Conservation (phyloP, 2,329 filamentous ascomycete genomes). For the Aspergillus awamori region DNA sequence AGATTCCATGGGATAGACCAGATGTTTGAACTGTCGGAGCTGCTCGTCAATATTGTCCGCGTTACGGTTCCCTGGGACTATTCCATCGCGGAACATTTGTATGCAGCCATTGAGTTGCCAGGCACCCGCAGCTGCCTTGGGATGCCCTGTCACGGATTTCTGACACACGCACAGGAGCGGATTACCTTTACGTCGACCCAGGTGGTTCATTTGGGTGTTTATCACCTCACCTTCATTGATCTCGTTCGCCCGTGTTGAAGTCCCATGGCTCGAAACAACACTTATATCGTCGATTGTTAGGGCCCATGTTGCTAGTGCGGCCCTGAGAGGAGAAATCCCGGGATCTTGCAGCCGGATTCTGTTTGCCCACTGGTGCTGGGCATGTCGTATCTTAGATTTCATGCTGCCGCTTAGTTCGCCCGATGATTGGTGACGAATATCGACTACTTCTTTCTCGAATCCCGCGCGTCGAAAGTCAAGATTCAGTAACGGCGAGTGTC, state of each 20-base stretch:
- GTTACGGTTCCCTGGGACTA: constrained; percentile 94
- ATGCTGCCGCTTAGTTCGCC: background rate
- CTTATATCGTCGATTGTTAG: constrained; percentile 91
- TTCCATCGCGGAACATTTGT: constrained; percentile 85
- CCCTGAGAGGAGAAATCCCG: constrained; percentile 86
- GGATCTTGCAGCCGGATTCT: constrained; percentile 94
- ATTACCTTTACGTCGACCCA: constrained; percentile 92
- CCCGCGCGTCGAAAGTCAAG: constrained; percentile 92
- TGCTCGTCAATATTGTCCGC: constrained; percentile 82
- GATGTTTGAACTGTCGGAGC: constrained; percentile 34
- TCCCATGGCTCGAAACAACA: constrained; percentile 96
- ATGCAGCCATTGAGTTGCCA: constrained; percentile 99
- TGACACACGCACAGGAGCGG: constrained; percentile 89
- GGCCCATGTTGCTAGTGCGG: constrained; percentile 92
- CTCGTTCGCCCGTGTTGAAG: constrained; percentile 95
- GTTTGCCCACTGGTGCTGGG: constrained; percentile 86
- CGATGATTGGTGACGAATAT: constrained; percentile 65
- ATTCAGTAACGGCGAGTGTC: constrained; percentile 87
- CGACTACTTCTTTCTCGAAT: constrained; percentile 85
- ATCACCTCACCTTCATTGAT: constrained; percentile 98
- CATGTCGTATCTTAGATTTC: constrained; percentile 74
- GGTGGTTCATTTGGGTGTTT: constrained; percentile 87
- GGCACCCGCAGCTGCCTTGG: constrained; percentile 95
- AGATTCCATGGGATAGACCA: constrained; percentile 37
- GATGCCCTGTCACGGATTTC: constrained; percentile 95